Evolutionary conservation across 805 yeast species (phyloP).

Genomic region (Metschnikowia shivogae): DNA sequence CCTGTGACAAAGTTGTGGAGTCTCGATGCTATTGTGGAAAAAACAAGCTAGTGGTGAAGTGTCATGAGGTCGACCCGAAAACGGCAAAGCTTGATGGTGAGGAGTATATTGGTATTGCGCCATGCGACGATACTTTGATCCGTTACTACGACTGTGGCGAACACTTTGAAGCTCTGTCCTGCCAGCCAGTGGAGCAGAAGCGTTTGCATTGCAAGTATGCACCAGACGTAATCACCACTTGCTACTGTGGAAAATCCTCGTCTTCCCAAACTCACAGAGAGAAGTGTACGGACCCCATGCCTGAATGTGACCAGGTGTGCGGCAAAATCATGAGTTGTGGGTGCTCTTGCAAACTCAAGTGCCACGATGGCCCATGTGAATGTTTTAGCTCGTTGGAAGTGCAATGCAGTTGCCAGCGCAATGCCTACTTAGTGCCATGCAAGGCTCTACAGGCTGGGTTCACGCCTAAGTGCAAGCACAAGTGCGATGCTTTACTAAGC

Average conservation of each 20-base stretch:
- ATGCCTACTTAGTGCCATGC: conserved; percentile 62
- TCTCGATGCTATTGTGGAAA: conserved; percentile 76
- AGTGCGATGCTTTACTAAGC: conserved; percentile 69
- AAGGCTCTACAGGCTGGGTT: conserved; percentile 46
- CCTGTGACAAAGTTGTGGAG: conserved; percentile 48
- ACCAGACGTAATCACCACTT: conserved; percentile 56
- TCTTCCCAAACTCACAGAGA: conserved; percentile 44
- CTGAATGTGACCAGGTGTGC: conserved; percentile 67
- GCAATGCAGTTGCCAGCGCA: conserved; percentile 61
- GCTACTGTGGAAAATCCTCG: conserved; percentile 75
- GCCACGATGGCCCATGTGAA: conserved; percentile 76
- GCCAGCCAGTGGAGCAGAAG: conserved; percentile 46
- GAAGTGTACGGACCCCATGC: conserved; percentile 72
- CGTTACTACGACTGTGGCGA: conserved; percentile 58
- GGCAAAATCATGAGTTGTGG: conserved; percentile 68
- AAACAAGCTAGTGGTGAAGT: conserved; percentile 37
- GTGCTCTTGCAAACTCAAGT: conserved; percentile 58
- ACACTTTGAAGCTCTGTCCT: conserved; percentile 46
- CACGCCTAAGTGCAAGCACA: conserved; percentile 59
- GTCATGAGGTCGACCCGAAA: conserved; percentile 42
- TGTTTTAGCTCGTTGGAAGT: conserved; percentile 53
- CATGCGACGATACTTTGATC: conserved; percentile 40
- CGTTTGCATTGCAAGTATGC: conserved; percentile 52
- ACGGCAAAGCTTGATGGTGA: conserved; percentile 17
- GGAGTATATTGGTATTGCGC: conserved; percentile 31